Evolutionary conservation across 805 yeast genomes (phyloP).

Genomic region (Cyberlindnera petersonii): DNA sequence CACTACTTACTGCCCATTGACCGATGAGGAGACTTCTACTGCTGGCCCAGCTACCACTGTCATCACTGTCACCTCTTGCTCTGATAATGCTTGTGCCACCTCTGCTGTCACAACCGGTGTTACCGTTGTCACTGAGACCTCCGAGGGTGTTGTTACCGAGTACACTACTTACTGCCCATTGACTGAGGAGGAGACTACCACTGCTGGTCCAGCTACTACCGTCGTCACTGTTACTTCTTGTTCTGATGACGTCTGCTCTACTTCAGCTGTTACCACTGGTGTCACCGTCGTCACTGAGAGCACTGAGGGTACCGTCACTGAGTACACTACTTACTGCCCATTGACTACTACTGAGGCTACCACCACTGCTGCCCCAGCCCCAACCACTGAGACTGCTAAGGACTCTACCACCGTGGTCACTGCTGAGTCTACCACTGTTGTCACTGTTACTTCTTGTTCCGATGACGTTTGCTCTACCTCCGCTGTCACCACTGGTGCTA

Average conservation of each 20-base stretch:
- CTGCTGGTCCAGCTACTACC: not conserved
- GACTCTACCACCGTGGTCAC: slow-evolving; percentile 29
- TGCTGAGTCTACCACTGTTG: slow-evolving; percentile 26
- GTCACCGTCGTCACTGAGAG: too few relatives aligned
- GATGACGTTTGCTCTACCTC: slow-evolving; percentile 5
- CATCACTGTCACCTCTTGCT: slow-evolving; percentile 15
- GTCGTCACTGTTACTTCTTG: slow-evolving; percentile 5
- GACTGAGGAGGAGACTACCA: slow-evolving; percentile 2
- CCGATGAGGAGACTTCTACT: slow-evolving; percentile 10
- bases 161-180: slow-evolving; percentile 29
- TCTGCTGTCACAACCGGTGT: slow-evolving; percentile 17
- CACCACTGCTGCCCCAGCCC: slow-evolving; percentile 13
- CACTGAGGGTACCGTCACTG: slow-evolving; percentile 18
- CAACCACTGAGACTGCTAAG: slow-evolving; percentile 22
- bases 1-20: slow-evolving; percentile 23
- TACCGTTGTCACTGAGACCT: slow-evolving; percentile 14
- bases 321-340: slow-evolving; percentile 29
- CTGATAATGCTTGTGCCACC: slow-evolving; percentile 8
- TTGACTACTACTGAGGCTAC: slow-evolving; percentile 12
- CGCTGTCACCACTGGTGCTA: slow-evolving; percentile 18
- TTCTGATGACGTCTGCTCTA: slow-evolving; percentile 7
- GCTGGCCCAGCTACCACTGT: slow-evolving; percentile 16
- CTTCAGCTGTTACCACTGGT: slow-evolving; percentile 19
- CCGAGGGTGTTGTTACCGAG: slow-evolving; percentile 32
- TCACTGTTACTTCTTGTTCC: slow-evolving; percentile 13